Percentiles rank a stretch among this genome's conserved stretches.
phyloP scores from a whole-genome alignment of 78 protist species.

The Dictyostelium capitatum region DNA sequence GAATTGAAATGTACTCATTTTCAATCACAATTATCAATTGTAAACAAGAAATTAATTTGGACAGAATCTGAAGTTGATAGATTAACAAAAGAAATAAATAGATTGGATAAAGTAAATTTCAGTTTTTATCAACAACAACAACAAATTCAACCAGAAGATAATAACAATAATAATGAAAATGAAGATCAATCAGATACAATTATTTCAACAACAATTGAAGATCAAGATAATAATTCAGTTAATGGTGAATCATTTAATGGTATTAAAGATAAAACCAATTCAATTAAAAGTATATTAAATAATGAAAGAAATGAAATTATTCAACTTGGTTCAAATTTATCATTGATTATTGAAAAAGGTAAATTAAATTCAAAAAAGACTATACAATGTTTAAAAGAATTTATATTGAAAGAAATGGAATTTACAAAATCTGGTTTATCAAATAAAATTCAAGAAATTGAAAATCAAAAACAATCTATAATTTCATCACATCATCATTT shows the following conservation, averaged over 20 bases:
- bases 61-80: conserved; percentile 70
- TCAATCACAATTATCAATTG: conserved; percentile 29
- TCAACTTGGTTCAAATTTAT: conserved; percentile 18
- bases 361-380: conserved; percentile 34
- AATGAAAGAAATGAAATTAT: conserved; percentile 37
- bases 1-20: conserved; percentile 44
- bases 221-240: background rate
- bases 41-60: conserved; percentile 31
- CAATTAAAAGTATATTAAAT: background rate
- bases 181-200: background rate
- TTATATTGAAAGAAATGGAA: conserved; percentile 51
- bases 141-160: background rate
- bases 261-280: conserved; percentile 18
- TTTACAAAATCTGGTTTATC: conserved; percentile 38
- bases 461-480: background rate
- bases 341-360: conserved; percentile 30
- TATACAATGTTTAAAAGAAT: conserved; percentile 18
- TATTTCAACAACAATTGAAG: no score
- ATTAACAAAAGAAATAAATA: conserved; percentile 68
- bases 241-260: background rate
- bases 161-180: background rate
- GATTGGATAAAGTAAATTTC: conserved; percentile 20
- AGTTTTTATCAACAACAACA: background rate
- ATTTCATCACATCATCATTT: background rate
- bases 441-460: conserved; percentile 30